Evolutionary conservation across 495 filamentous ascomycete species (phyloP).

Genomic region (Letharia columbiana): DNA sequence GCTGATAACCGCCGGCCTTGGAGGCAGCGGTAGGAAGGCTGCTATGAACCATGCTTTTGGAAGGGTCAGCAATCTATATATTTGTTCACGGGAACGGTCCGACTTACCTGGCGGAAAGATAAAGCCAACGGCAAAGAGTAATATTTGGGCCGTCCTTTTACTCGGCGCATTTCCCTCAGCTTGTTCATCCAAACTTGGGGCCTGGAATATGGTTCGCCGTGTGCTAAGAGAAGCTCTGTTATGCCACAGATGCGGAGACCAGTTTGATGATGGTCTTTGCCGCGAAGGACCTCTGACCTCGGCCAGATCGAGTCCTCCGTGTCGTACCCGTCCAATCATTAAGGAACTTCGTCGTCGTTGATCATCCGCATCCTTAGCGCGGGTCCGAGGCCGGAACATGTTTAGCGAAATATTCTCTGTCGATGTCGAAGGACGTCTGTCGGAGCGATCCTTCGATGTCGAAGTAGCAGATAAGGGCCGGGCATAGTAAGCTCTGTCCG

Average conservation of each 20-base stretch:
- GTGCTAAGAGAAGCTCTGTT: conserved; percentile 46
- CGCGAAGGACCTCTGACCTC: conserved; percentile 17
- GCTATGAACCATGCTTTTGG: conserved; percentile 73
- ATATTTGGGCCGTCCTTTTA: conserved; percentile 68
- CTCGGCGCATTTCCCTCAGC: conserved; percentile 50
- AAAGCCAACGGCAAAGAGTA: conserved; percentile 84
- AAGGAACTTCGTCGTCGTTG: conserved; percentile 21
- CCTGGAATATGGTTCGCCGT: conserved; percentile 53
- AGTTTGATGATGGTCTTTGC: conserved; percentile 28
- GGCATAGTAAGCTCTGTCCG: conserved; percentile 36
- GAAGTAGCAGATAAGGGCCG: conserved; percentile 22
- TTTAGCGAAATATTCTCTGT: conserved; percentile 39
- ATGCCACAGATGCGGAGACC: conserved; percentile 65
- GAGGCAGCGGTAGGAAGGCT: conserved; percentile 70
- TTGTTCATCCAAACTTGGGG: conserved; percentile 60
- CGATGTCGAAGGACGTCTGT: conserved; percentile 16
- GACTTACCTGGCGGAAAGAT: conserved; percentile 68
- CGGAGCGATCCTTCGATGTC: conserved; percentile 9
- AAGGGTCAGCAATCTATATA: conserved; percentile 3
- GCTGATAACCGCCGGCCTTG: conserved; percentile 36
- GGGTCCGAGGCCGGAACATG: conserved; percentile 45
- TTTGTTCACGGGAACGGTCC: conserved; percentile 2
- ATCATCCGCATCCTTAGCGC: conserved; percentile 33
- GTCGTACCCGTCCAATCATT: conserved; percentile 18
- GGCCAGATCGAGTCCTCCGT: conserved; percentile 16